Evolutionary conservation across 2,329 filamentous ascomycete species (phyloP).

Genomic region (Aschersonia sp.): DNA sequence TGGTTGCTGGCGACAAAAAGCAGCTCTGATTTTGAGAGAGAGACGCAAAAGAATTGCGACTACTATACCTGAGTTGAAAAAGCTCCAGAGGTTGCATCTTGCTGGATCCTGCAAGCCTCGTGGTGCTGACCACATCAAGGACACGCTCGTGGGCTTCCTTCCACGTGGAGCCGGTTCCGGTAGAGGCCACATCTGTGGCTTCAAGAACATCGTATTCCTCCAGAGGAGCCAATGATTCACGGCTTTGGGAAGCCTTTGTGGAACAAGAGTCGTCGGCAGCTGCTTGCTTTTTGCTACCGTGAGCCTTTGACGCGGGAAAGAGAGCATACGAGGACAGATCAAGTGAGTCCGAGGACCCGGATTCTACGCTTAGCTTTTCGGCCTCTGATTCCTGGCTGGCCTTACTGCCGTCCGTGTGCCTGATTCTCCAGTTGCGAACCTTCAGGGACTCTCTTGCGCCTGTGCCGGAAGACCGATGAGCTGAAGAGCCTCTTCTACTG

Average conservation of each 20-base stretch:
- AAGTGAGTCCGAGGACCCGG: neutral
- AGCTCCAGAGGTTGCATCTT: neutral
- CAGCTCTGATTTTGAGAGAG: neutral
- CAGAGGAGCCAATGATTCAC: neutral
- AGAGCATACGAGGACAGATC: neutral
- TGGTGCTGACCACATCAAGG: neutral
- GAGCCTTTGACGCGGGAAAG: neutral
- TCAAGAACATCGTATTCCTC: neutral
- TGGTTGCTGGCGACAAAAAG: neutral
- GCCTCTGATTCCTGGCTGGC: neutral
- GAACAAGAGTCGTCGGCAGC: too few relatives aligned
- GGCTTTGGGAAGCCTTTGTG: neutral
- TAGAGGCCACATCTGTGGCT: neutral
- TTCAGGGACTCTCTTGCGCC: conserved; percentile 1
- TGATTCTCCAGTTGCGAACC: conserved; percentile 3
- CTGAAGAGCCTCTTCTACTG: neutral
- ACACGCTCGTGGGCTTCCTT: neutral
- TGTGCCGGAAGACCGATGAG: neutral
- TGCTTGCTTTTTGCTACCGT: neutral
- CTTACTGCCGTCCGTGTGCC: conserved; percentile 1
- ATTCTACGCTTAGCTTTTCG: neutral
- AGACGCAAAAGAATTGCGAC: neutral
- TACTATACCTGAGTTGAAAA: neutral
- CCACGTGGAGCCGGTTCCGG: neutral
- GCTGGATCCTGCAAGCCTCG: neutral